These are phyloP conservation scores for Brassica juncea DNA, from an alignment of 345 rosid genomes.

Conservation along the genomic window DNA sequence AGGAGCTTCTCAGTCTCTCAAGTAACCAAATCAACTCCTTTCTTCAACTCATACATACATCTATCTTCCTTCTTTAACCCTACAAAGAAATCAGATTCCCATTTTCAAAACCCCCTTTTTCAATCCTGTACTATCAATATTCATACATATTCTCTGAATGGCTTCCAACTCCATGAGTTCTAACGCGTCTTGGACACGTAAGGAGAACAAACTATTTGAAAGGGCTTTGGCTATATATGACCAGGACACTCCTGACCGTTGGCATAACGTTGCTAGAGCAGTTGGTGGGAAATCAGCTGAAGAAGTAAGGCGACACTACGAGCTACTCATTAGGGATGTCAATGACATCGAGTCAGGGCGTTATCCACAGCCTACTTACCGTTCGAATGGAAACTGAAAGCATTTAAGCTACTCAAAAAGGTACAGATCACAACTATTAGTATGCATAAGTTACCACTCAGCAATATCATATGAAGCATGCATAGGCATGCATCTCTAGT, in stretches of 20 bases:
- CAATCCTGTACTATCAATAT: neutral
- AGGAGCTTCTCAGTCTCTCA: conserved; percentile 45
- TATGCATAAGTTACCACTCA: conserved; percentile 6
- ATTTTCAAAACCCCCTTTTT: neutral
- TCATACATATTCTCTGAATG: conserved; percentile 37
- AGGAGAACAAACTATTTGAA: conserved; percentile 82
- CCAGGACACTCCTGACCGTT: conserved; percentile 87
- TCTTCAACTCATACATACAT: conserved; percentile 24
- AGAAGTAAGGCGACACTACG: conserved; percentile 80
- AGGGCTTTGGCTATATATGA: conserved; percentile 77
- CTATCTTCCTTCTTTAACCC: conserved; percentile 30
- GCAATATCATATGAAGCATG: neutral
- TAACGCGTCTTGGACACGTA: conserved; percentile 60
- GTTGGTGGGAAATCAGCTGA: conserved; percentile 82
- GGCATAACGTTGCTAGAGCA: conserved; percentile 85
- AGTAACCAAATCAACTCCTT: conserved; percentile 31
- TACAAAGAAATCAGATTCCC: conserved; percentile 3
- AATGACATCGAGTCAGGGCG: conserved; percentile 84
- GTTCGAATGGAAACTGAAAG: conserved; percentile 42
- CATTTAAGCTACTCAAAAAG: conserved; percentile 17
- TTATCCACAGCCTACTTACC: conserved; percentile 57
- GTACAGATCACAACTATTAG: conserved; percentile 2
- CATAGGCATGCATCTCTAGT: conserved; percentile 16
- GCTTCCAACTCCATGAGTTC: conserved; percentile 59
- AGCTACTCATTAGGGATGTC: conserved; percentile 71